These are phyloP conservation scores for Striga asiatica DNA, from an alignment of 257 asterid genomes.

Conservation along the genomic window DNA sequence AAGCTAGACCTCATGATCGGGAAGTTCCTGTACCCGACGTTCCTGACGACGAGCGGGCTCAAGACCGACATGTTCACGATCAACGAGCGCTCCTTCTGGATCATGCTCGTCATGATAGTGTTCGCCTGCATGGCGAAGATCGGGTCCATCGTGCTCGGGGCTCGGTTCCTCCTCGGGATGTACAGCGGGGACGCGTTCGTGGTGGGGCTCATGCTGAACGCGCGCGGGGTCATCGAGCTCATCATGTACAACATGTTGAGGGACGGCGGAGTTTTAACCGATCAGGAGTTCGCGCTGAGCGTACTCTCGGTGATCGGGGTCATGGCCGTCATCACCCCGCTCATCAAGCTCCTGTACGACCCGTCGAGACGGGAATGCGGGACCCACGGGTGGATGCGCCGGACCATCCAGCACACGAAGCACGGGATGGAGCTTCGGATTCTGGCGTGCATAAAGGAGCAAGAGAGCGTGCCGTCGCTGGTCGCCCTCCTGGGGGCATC, in stretches of 20 bases:
- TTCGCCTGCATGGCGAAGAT: conserved; percentile 26
- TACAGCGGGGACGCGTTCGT: conserved; percentile 32
- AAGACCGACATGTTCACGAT: conserved; percentile 48
- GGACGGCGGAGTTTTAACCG: conserved; percentile 34
- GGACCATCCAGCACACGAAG: conserved; percentile 54
- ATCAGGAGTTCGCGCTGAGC: conserved; percentile 38
- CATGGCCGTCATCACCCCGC: conserved; percentile 43
- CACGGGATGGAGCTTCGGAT: conserved; percentile 46
- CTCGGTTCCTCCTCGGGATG: conserved; percentile 25
- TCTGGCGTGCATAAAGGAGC: conserved; percentile 46
- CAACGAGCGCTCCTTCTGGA: conserved; percentile 23
- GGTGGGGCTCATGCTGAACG: conserved; percentile 48
- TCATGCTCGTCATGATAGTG: conserved; percentile 19
- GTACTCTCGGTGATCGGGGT: conserved; percentile 39
- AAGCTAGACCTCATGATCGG: conserved; percentile 47
- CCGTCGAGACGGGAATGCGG: conserved; percentile 28
- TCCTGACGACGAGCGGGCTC: conserved; percentile 58
- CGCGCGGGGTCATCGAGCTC: conserved; percentile 52
- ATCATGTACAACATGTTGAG: conserved; percentile 44
- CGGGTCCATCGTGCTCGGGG: conserved; percentile 21
- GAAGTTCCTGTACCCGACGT: conserved; percentile 52
- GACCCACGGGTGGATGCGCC: conserved; percentile 26
- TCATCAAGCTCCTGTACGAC: conserved; percentile 35
- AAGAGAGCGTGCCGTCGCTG: conserved; percentile 45
- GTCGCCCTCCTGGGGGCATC: conserved; percentile 62